Evolutionary conservation across 2,329 filamentous ascomycete genomes (phyloP).

Genomic region (Zymoseptoria ardabiliae): DNA sequence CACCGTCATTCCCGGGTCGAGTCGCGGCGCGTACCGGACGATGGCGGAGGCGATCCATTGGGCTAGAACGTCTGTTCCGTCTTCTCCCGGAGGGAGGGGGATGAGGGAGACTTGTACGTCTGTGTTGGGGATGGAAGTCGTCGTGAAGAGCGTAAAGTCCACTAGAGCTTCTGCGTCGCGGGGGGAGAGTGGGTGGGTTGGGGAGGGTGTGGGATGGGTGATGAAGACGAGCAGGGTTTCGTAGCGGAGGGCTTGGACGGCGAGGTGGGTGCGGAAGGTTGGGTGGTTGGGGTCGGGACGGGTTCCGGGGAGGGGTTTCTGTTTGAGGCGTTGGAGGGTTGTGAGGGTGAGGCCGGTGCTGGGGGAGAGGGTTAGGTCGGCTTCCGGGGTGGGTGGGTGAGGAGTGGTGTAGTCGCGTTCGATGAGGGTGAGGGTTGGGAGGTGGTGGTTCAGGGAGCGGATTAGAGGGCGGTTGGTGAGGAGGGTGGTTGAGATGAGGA

Average conservation of each 20-base stretch:
- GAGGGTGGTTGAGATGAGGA: constrained; percentile 48
- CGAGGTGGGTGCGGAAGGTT: constrained; percentile 55
- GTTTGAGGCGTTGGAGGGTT: constrained; percentile 63
- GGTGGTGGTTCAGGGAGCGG: constrained; percentile 43
- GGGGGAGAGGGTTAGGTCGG: constrained; percentile 67
- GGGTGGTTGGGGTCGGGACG: constrained; percentile 66
- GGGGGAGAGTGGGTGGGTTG: constrained; percentile 19
- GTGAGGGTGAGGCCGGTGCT: constrained; percentile 62
- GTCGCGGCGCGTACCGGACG: constrained; percentile 28
- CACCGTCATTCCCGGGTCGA: constrained; percentile 15
- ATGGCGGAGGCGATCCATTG: constrained; percentile 40
- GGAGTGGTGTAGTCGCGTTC: constrained; percentile 45
- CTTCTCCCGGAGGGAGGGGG: constrained; percentile 13
- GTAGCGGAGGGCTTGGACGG: constrained; percentile 50
- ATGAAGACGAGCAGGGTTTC: constrained; percentile 62
- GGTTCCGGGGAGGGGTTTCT: constrained; percentile 62
- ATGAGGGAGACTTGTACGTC: constrained; percentile 35
- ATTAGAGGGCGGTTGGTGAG: constrained; percentile 42
- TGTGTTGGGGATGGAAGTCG: constrained; percentile 28
- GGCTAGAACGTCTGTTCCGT: constrained; percentile 36
- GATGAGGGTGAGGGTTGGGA: constrained; percentile 47
- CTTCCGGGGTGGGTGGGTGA: constrained; percentile 40
- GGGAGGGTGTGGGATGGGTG: constrained; percentile 28
- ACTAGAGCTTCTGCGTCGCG: constrained; percentile 30
- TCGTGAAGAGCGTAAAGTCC: constrained; percentile 33